Evolutionary conservation across 345 rosid genomes (phyloP), one percentile per base, ranked within the genome.

Genomic region (Eucalyptus rudis): DNA sequence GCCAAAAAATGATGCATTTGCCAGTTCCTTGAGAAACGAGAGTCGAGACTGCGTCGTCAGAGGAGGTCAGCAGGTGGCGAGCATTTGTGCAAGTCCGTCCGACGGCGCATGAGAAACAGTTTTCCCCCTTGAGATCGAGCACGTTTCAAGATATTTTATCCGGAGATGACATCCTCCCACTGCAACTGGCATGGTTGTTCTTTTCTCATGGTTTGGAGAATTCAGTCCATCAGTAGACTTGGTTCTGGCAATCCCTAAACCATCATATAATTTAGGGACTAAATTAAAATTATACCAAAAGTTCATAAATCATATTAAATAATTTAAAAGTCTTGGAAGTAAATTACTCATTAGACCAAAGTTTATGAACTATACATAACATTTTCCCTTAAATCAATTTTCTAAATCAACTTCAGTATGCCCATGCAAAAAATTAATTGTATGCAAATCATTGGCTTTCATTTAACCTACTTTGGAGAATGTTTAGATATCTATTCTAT

Each of bases 71-170:
- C 64, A 91, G 86, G 87, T 96, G 96, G 19, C 99, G 94, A 80
- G 99, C 99, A 89, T 83, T 94, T 22, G 99, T 95, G 3, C 97
- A 96, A 7, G 93, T 92, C 87, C 99, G 94, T 17, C 97, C 98
- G 8, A 97, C 99, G 1, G 99, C 93, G 58, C 99, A 96, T 27
- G 99, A 98, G 94, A 98, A 98, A 92, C 97, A 98, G 91, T 97
- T 97, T 84, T 97, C 99, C 86, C 97, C 98, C 91, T 94, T 96
- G 89, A 98, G 99, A 93, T 98, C 99, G 62, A 98, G 99, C 90
- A 98, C 99, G 85, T 95, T 98, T 96, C 98, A 96, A 16, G 99
- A 95, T 50, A 92, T 95, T 91, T 94, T 98, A 87, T 97, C 99
- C 0, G 95, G 94, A 25, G 96, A 93, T 54, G 97, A 92, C 17